Percentiles rank a stretch among this genome's conserved stretches.
These are phyloP conservation scores for Lignosus rhinocerotis DNA, from an alignment of 1,284 basidiomycete species.

Conservation along the genomic window DNA sequence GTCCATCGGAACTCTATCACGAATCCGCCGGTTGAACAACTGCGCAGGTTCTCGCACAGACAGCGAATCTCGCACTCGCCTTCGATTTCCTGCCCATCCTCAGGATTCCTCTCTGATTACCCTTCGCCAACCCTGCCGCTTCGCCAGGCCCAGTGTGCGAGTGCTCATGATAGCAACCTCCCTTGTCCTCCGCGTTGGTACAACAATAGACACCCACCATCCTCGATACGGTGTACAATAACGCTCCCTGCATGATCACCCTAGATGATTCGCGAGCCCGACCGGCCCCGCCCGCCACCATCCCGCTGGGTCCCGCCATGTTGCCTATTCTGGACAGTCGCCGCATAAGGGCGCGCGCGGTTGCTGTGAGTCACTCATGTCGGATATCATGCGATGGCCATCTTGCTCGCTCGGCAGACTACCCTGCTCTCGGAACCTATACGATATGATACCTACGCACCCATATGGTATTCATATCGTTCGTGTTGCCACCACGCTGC, in stretches of 20 bases:
- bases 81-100: not conserved
- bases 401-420: too few relatives aligned
- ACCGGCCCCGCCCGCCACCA: not conserved
- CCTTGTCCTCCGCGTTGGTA: slow-evolving; percentile 8
- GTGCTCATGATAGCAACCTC: not conserved
- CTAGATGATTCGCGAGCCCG: slow-evolving; percentile 3
- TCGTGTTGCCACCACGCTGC: slow-evolving; percentile 2
- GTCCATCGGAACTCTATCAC: slow-evolving; percentile 16
- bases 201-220: slow-evolving; percentile 10
- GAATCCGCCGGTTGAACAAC: slow-evolving; percentile 12
- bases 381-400: too few relatives aligned
- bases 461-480: not conserved
- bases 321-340: not conserved
- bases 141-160: not conserved
- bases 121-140: not conserved
- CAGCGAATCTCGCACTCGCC: not conserved
- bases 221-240: slow-evolving; percentile 16
- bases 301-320: not conserved
- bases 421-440: not conserved
- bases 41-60: not conserved
- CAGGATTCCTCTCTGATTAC: not conserved
- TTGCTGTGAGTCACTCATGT: not conserved
- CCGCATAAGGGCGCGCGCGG: not conserved
- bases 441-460: not conserved
- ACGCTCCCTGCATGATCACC: not conserved